Conservation (phyloP, 441 rosid genomes). For the Jatropha podagrica region DNA sequence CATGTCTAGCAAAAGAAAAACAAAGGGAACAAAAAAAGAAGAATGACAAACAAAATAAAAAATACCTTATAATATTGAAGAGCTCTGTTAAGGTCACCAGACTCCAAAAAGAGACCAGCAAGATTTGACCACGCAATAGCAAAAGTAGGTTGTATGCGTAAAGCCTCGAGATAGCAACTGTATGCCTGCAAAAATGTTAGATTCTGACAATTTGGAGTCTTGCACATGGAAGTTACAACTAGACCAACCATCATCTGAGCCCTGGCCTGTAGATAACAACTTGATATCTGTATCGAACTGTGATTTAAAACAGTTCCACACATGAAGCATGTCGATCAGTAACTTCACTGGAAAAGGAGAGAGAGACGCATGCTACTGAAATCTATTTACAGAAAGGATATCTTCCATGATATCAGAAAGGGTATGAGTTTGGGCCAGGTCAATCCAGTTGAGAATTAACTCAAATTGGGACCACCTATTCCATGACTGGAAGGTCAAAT, state of each 20-base stretch:
- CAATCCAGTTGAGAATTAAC: slow-evolving; percentile 25
- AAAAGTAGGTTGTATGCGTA: slow-evolving; percentile 94
- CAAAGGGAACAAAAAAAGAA: background rate
- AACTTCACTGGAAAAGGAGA: slow-evolving; percentile 38
- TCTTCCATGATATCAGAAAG: slow-evolving; percentile 25
- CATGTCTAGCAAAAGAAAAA: background rate
- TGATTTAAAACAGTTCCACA: slow-evolving; percentile 69
- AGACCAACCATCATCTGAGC: slow-evolving; percentile 87
- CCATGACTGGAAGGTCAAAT: slow-evolving; percentile 8
- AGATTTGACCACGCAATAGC: slow-evolving; percentile 99
- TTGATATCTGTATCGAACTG: slow-evolving; percentile 72
- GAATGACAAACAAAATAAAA: slow-evolving; percentile 15
- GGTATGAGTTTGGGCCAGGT: slow-evolving; percentile 30
- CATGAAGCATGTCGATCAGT: slow-evolving; percentile 71
- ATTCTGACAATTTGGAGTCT: slow-evolving; percentile 74
- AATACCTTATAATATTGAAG: slow-evolving; percentile 95
- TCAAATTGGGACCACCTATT: slow-evolving; percentile 26
- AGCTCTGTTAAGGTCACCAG: slow-evolving; percentile 93
- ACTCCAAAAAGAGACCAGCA: slow-evolving; percentile 98
- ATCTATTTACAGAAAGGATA: slow-evolving; percentile 23
- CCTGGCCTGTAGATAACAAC: slow-evolving; percentile 72
- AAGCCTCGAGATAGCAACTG: slow-evolving; percentile 93
- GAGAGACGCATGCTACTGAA: slow-evolving; percentile 25
- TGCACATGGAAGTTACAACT: slow-evolving; percentile 70
- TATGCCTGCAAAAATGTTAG: slow-evolving; percentile 96